Percentiles rank a stretch among this genome's conserved stretches.
Evolutionary conservation across 2,329 filamentous ascomycete genomes (phyloP).

Genomic region (Harringtonia aguacate): DNA sequence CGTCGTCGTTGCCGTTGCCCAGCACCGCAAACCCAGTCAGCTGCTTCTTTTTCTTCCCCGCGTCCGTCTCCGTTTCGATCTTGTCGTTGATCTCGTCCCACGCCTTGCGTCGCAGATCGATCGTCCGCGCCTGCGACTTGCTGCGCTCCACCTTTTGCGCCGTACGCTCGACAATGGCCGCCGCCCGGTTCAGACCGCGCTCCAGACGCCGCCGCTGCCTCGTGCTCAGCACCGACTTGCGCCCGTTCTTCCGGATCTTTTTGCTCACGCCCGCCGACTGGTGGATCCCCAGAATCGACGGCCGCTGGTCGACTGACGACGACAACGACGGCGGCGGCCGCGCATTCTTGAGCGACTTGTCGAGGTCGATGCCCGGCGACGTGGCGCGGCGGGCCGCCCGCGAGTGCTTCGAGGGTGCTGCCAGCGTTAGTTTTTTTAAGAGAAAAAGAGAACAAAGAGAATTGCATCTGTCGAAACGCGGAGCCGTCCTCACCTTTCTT

Average conservation of each 20-base stretch:
- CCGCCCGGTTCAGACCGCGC: constrained; percentile 46
- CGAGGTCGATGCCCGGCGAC: constrained; percentile 58
- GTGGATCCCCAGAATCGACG: constrained; percentile 60
- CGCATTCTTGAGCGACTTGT: constrained; percentile 58
- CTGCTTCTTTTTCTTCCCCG: constrained; percentile 4
- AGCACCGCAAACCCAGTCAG: constrained; percentile 5
- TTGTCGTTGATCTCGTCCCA: constrained; percentile 47
- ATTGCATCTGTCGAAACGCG: neutral
- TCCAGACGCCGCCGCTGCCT: constrained; percentile 46
- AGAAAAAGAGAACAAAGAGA: too few species aligned
- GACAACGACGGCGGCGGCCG: constrained; percentile 36
- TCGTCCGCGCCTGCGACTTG: constrained; percentile 32
- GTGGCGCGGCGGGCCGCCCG: constrained; percentile 64
- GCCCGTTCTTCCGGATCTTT: constrained; percentile 44
- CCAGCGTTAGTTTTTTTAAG: neutral
- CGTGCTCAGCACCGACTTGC: constrained; percentile 42
- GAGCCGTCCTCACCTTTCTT: constrained; percentile 8
- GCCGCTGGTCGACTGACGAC: constrained; percentile 37
- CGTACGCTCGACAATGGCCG: constrained; percentile 48
- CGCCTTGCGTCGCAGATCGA: constrained; percentile 38
- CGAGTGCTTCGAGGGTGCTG: constrained; percentile 58
- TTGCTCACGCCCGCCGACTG: constrained; percentile 57
- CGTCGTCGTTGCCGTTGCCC: neutral
- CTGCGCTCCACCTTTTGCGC: constrained; percentile 45
- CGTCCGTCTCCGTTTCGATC: constrained; percentile 1